These are phyloP conservation scores for Graphilbum fragrans DNA, from an alignment of 2,329 filamentous ascomycete species.

Conservation along the genomic window DNA sequence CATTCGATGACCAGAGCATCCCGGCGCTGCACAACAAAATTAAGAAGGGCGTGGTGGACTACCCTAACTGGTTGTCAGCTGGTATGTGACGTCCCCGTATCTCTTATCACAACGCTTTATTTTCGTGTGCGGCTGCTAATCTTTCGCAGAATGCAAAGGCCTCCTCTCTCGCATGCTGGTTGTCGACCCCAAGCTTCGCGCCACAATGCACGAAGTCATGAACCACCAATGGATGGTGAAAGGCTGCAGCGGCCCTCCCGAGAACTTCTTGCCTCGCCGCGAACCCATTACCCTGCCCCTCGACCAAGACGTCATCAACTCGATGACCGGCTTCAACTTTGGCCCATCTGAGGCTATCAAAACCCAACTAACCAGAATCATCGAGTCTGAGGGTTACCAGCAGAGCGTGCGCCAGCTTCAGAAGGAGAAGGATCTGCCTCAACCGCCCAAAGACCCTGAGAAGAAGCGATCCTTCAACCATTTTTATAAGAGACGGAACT, in stretches of 20 bases:
- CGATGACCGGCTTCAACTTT: conserved; percentile 98
- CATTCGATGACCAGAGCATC: conserved; percentile 99
- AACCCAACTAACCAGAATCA: conserved; percentile 67
- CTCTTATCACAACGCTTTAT: not conserved
- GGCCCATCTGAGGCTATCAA: conserved; percentile 76
- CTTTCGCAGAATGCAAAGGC: conserved; percentile 68
- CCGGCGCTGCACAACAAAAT: conserved; percentile 96
- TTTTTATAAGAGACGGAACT: conserved; percentile 92
- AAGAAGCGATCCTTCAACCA: conserved; percentile 80
- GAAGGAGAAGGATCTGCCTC: conserved; percentile 51
- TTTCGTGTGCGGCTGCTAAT: not conserved
- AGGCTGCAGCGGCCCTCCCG: conserved; percentile 73
- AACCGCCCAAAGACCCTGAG: conserved; percentile 52
- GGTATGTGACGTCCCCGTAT: conserved; percentile 42
- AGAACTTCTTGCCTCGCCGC: conserved; percentile 74
- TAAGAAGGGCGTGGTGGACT: conserved; percentile 92
- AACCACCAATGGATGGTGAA: conserved; percentile 93
- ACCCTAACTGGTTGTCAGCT: conserved; percentile 81
- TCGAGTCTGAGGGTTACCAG: conserved; percentile 92
- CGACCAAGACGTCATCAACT: conserved; percentile 70
- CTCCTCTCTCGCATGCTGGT: conserved; percentile 92
- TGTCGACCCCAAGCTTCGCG: conserved; percentile 79
- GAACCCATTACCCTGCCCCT: conserved; percentile 79
- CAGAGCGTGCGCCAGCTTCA: conserved; percentile 62
- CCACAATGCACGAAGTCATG: conserved; percentile 84